phyloP scores from a whole-genome alignment of 352 stramenopile genomes.

The Pythium apleroticum region DNA sequence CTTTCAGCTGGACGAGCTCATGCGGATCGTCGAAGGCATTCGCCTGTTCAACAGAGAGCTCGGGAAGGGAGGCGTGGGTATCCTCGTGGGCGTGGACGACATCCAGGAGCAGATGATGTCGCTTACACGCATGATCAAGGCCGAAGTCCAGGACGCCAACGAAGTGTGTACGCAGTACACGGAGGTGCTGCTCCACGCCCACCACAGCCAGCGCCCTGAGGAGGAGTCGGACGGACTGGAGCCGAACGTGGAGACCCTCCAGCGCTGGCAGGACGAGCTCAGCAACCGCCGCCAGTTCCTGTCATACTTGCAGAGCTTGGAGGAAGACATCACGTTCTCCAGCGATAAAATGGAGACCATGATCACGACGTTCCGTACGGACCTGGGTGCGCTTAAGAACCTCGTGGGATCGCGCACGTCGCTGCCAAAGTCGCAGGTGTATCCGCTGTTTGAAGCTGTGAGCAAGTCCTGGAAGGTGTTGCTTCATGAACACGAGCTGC shows the following conservation, averaged over 20 bases:
- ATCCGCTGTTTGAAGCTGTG: conserved; percentile 92
- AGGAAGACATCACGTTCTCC: conserved; percentile 90
- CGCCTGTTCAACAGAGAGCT: conserved; percentile 92
- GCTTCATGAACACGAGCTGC: conserved; percentile 64
- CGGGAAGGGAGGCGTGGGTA: conserved; percentile 84
- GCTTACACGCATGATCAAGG: conserved; percentile 49
- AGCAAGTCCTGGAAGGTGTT: conserved; percentile 85
- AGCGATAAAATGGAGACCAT: conserved; percentile 78
- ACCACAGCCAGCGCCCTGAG: conserved; percentile 50
- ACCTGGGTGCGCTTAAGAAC: conserved; percentile 67
- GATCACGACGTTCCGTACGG: conserved; percentile 64
- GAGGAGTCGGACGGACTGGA: conserved; percentile 27
- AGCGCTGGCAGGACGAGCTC: conserved; percentile 91
- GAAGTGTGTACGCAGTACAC: conserved; percentile 82
- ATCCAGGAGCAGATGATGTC: conserved; percentile 56
- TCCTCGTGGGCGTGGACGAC: conserved; percentile 56
- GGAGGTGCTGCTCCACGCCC: conserved; percentile 72
- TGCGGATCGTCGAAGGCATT: conserved; percentile 92
- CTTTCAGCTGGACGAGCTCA: conserved; percentile 89
- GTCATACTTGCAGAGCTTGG: conserved; percentile 88
- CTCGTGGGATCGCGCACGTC: conserved; percentile 86
- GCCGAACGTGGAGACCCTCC: conserved; percentile 36
- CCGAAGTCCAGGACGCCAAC: conserved; percentile 63
- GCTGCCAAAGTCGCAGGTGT: conserved; percentile 93
- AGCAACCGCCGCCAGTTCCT: conserved; percentile 91